phyloP scores from a whole-genome alignment of 148 eudicot genomes.

The Diospyros kaki region DNA sequence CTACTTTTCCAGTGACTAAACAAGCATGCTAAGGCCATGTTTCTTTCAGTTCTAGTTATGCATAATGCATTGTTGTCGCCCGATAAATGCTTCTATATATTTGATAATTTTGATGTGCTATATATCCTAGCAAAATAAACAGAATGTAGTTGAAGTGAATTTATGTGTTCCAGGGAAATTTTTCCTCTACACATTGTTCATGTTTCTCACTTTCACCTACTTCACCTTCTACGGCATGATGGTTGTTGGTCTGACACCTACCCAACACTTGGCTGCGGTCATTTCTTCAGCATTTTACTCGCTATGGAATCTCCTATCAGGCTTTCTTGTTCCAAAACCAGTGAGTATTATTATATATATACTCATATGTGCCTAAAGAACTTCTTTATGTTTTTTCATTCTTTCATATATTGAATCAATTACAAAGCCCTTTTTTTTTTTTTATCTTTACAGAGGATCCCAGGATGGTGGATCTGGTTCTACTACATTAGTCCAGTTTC shows the following conservation, averaged over 20 bases:
- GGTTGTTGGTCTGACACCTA: slow-evolving; percentile 78
- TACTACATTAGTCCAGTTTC: slow-evolving; percentile 78
- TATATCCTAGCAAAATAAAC: not conserved
- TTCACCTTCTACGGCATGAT: slow-evolving; percentile 95
- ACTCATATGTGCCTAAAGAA: not conserved
- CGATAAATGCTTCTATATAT: not conserved
- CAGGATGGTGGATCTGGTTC: slow-evolving; percentile 95
- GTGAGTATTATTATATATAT: slow-evolving; percentile 40
- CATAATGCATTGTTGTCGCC: not conserved
- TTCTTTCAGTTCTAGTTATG: not conserved
- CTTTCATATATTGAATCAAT: not conserved
- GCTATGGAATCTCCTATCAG: slow-evolving; percentile 86
- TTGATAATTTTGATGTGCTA: not conserved
- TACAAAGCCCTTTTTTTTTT: not conserved
- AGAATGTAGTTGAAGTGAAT: not conserved
- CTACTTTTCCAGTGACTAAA: not conserved
- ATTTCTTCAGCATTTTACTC: slow-evolving; percentile 81
- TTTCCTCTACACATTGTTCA: slow-evolving; percentile 53
- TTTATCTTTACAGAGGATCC: slow-evolving; percentile 45
- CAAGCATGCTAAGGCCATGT: not conserved
- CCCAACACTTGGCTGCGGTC: slow-evolving; percentile 66
- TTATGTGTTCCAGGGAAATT: slow-evolving; percentile 61
- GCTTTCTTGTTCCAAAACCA: slow-evolving; percentile 71
- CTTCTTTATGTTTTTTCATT: not conserved
- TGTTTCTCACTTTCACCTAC: slow-evolving; percentile 86